Percentiles rank a stretch among this genome's conserved stretches.
Evolutionary conservation across 345 rosid genomes (phyloP).

Genomic region (Hibiscus syriacus): DNA sequence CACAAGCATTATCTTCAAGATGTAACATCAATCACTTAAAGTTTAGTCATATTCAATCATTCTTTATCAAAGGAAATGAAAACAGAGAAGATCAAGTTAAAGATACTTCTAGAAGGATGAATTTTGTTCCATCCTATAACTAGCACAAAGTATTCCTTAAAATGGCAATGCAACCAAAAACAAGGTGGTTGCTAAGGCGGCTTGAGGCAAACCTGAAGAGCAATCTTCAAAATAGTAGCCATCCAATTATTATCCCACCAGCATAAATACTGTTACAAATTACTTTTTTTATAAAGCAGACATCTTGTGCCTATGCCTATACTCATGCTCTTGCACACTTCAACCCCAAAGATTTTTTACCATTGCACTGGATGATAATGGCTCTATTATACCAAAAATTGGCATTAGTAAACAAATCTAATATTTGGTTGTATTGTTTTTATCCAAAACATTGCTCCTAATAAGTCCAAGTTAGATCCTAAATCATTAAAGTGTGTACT

Average conservation of each 20-base stretch:
- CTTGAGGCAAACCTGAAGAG: background rate
- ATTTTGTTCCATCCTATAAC: background rate
- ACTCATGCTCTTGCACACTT: background rate
- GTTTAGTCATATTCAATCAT: background rate
- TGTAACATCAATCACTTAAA: conserved; percentile 24
- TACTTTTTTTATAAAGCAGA: background rate
- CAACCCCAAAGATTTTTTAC: background rate
- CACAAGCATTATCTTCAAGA: conserved; percentile 51
- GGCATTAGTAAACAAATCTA: background rate
- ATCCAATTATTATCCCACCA: background rate
- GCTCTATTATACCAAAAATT: background rate
- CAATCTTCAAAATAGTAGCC: conserved; percentile 4
- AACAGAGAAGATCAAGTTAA: conserved; percentile 3
- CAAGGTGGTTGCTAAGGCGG: background rate
- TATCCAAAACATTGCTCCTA: too few relatives aligned
- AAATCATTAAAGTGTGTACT: too few relatives aligned
- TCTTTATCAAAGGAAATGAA: background rate
- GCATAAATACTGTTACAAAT: background rate
- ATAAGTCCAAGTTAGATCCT: too few relatives aligned
- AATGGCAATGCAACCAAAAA: background rate
- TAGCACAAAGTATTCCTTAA: background rate
- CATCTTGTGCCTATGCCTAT: background rate
- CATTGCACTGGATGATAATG: background rate
- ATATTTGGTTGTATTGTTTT: too few relatives aligned
- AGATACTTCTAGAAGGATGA: background rate